phyloP scores from a whole-genome alignment of 176 grass and related monocot genomes.

The Hyparrhenia diplandra region DNA sequence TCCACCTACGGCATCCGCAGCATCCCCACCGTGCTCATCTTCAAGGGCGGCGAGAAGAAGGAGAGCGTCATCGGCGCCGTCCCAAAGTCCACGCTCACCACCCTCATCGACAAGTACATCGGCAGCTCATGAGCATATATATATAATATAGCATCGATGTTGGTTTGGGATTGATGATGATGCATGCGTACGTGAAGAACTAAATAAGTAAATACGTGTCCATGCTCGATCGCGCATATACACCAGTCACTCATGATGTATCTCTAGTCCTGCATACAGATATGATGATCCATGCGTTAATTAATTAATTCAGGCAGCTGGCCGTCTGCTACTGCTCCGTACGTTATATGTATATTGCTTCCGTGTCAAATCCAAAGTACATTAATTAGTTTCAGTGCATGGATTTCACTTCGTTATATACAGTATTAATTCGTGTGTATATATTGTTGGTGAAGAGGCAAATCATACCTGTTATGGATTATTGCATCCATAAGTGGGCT shows the following conservation, averaged over 20 bases:
- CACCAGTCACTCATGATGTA: background rate
- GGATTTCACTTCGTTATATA: background rate
- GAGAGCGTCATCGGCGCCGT: constrained; percentile 90
- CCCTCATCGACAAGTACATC: constrained; percentile 75
- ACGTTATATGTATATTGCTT: background rate
- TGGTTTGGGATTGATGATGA: background rate
- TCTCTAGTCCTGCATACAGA: background rate
- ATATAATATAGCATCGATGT: too few species aligned
- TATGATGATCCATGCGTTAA: too few species aligned
- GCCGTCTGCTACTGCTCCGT: constrained; percentile 7
- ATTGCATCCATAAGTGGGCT: too few species aligned
- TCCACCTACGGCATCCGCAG: constrained; percentile 76
- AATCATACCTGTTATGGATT: too few species aligned
- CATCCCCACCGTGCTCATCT: constrained; percentile 94
- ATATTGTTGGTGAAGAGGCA: too few species aligned
- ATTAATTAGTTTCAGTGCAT: constrained; percentile 1
- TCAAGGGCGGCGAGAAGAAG: constrained; percentile 90
- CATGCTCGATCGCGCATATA: background rate
- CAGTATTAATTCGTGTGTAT: background rate
- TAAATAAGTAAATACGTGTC: background rate
- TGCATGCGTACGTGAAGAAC: background rate
- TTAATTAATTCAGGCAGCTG: too few species aligned
- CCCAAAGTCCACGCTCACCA: constrained; percentile 58
- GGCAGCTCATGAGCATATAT: constrained; percentile 1
- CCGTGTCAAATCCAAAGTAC: background rate